A percentile compares a stretch with the other conserved stretches of the same genome.
Evolutionary conservation across 2,329 filamentous ascomycete species (phyloP).

Genomic region (Verticillium tricorpus): DNA sequence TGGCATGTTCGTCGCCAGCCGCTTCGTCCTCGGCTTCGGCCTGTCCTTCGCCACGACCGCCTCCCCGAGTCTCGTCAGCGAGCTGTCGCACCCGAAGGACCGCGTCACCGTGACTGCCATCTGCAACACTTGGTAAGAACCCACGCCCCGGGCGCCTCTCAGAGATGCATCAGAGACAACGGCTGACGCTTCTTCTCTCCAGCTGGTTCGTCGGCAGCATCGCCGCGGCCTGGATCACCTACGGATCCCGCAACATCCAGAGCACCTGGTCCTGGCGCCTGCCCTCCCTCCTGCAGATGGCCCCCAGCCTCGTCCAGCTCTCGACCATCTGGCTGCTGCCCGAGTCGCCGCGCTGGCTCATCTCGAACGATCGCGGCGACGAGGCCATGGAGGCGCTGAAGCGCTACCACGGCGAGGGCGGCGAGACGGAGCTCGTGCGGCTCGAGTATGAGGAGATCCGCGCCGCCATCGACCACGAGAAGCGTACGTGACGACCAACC

Average conservation of each 20-base stretch:
- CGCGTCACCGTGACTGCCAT: slow-evolving; percentile 47
- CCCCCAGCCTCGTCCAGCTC: slow-evolving; percentile 8
- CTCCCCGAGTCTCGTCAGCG: slow-evolving; percentile 45
- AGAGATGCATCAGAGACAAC: not conserved
- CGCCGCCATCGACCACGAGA: slow-evolving; percentile 28
- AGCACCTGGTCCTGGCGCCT: slow-evolving; percentile 32
- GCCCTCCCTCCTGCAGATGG: slow-evolving; percentile 22
- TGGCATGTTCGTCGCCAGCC: slow-evolving; percentile 48
- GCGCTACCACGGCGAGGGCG: slow-evolving; percentile 53
- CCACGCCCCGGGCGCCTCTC: too few relatives aligned
- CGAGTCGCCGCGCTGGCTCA: slow-evolving; percentile 60
- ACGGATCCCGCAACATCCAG: slow-evolving; percentile 34
- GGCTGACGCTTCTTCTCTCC: slow-evolving; percentile 5
- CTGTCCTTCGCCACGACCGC: slow-evolving; percentile 47
- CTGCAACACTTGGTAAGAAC: slow-evolving; percentile 37
- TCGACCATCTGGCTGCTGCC: slow-evolving; percentile 48
- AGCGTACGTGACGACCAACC: slow-evolving; percentile 24
- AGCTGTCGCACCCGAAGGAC: slow-evolving; percentile 49
- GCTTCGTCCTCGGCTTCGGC: slow-evolving; percentile 50
- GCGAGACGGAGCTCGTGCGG: slow-evolving; percentile 44
- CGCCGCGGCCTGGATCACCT: slow-evolving; percentile 36
- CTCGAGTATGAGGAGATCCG: slow-evolving; percentile 46
- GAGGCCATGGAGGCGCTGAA: slow-evolving; percentile 48
- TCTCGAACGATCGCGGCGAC: slow-evolving; percentile 48
- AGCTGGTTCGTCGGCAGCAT: slow-evolving; percentile 44